Evolutionary conservation across 129 eudicot genomes (phyloP).

Genomic region (Chrysanthemum lavandulifolium): DNA sequence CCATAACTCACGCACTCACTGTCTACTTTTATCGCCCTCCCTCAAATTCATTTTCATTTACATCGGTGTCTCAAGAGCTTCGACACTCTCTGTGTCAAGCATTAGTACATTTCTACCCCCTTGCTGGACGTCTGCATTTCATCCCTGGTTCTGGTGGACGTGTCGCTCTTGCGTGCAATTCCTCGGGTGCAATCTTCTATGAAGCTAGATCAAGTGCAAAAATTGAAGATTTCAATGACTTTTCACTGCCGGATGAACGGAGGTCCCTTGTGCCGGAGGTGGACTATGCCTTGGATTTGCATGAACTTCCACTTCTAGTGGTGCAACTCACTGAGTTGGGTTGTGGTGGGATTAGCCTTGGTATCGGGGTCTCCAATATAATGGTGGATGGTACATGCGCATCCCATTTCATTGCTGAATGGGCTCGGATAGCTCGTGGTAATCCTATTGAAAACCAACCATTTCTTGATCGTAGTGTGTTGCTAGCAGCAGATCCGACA

Average conservation of each 20-base stretch:
- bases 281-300: slow-evolving; percentile 8
- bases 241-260: neutral
- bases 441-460: neutral
- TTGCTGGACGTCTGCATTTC: neutral
- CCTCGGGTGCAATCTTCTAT: neutral
- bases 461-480: slow-evolving; percentile 13
- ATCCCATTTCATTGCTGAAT: slow-evolving; percentile 16
- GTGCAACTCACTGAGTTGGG: slow-evolving; percentile 23
- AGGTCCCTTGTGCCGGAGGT: slow-evolving; percentile 18
- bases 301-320: slow-evolving; percentile 16
- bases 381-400: slow-evolving; percentile 23
- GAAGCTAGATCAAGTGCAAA: neutral
- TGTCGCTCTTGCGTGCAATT: neutral
- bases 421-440: slow-evolving; percentile 9
- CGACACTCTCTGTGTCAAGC: slow-evolving; percentile 6
- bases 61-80: neutral
- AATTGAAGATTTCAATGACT: neutral
- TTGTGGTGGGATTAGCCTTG: slow-evolving; percentile 22
- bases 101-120: slow-evolving; percentile 11
- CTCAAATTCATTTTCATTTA: neutral
- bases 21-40: slow-evolving; percentile 10
- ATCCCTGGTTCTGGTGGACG: slow-evolving; percentile 7
- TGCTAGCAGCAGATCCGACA: neutral
- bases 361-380: slow-evolving; percentile 4
- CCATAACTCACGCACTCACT: neutral